Base-by-base conservation (phyloP, 768 basidiomycete genomes). In the Phlebiopsis gigantea region DNA sequence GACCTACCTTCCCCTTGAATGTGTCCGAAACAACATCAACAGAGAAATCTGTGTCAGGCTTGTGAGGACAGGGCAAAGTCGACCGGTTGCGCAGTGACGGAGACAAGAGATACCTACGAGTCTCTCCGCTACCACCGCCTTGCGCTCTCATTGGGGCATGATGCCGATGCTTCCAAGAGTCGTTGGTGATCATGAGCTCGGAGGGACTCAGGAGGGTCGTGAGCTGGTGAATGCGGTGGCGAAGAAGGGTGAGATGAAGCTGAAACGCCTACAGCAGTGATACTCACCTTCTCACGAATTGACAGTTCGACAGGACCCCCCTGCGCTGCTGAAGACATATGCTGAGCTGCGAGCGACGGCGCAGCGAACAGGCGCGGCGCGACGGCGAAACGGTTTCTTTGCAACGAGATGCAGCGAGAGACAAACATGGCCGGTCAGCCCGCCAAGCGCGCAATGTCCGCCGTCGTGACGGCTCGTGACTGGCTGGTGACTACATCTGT, bases 111-210 rank as follows among this genome's bases (percentile, higher is more conserved):
- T 46, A 22, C 87, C 64, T 77, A 93, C 91, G 91, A 47, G 92
- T 89, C 77, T 93, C 91, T 57, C 84, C 85, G 65, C 77, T 83
- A 44, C 79, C 81, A 61, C 80, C 83, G 55, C 78, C 81, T 69
- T 82, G 76, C 44, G 77, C 84, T 67, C 80, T 79, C 91, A 93
- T 93, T 46, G 91, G 77, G 55, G 79, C 79, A 72, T 93, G 91
- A 74, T 93, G 87, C 65, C 87, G 81, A 71, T 93, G 91, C 73
- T 88, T 78, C 81, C 83, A 85, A 52, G 91, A 93, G 65, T 93
- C 87, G 71, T 93, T 93, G 31, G 77, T 77, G 66, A 93, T 85
- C 53, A 67, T 76, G 66, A 93, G 75, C 63, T 77, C 75, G 53
- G 78, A 70, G 19, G 91, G 90, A 63, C 76, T 73, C 54, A 93